Percentiles rank a stretch among this genome's conserved stretches.
phyloP scores from a whole-genome alignment of 768 basidiomycete genomes.

The Mycena belliarum region DNA sequence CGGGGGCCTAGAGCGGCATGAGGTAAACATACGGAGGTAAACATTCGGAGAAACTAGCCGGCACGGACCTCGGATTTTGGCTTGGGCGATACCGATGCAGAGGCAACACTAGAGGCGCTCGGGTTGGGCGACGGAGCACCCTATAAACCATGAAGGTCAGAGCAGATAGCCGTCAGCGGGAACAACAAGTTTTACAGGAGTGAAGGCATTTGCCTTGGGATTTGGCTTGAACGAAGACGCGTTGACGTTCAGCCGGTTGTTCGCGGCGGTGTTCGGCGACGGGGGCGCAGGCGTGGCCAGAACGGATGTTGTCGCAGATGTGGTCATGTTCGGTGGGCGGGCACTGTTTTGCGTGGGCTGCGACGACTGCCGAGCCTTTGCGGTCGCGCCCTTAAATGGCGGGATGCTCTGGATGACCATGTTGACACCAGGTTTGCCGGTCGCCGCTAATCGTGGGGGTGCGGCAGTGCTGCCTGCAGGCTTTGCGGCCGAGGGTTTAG shows the following conservation, averaged over 20 bases:
- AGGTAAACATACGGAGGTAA: too few species aligned
- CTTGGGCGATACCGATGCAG: conserved; percentile 63
- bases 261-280: conserved; percentile 53
- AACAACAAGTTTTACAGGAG: conserved; percentile 50
- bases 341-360: conserved; percentile 12
- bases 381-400: conserved; percentile 84
- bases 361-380: conserved; percentile 34
- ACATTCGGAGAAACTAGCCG: too few species aligned
- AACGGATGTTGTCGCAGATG: conserved; percentile 27
- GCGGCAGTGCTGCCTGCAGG: conserved; percentile 23
- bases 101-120: conserved; percentile 34
- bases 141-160: conserved; percentile 29
- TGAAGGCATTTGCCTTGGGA: conserved; percentile 75
- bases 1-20: conserved; percentile 32
- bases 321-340: conserved; percentile 22
- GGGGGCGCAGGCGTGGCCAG: conserved; percentile 30
- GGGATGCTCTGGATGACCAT: conserved; percentile 93
- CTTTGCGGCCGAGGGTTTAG: conserved; percentile 33
- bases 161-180: conserved; percentile 20
- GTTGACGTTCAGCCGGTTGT: conserved; percentile 76
- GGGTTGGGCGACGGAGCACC: conserved; percentile 49
- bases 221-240: conserved; percentile 92
- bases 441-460: conserved; percentile 32
- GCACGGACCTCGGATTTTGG: conserved; percentile 57
- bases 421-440: conserved; percentile 50